Base-by-base conservation (phyloP, 129 eudicot genomes). In the Glebionis coronaria region DNA sequence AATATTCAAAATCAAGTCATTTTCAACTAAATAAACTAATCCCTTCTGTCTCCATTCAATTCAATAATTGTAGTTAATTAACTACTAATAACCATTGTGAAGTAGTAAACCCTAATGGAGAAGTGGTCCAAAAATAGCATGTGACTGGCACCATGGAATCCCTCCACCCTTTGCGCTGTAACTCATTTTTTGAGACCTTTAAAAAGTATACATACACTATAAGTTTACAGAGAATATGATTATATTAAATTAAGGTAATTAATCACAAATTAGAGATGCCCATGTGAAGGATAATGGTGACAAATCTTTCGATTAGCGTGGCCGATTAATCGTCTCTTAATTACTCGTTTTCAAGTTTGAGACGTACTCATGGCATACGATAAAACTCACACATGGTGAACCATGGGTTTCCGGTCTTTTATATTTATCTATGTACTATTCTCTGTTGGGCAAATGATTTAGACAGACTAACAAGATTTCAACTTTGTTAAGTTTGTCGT, bases 231-330 rank as follows among this genome's bases (percentile, higher is more conserved):
- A 73, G 50, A 74, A 46, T 55, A 21, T 55, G 4, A 9, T 55
- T 12, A 55, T 66, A 74, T 74, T 49, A 35, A 46, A n/a, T 49
- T 74, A 58, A 67, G 55, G 9, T 67, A 54, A 35, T 21, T 74
- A 65, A 66, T 65, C 53, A 62, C 61, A 46, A n/a, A 45, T 63
- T 65, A 74, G 67, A 65, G 65, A 29, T 16, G 31, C 56, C 73
- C 79, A 74, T 74, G 79, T 74, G 79, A 66, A 64, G 67, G 79
- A 59, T 74, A 51, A 58, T 35, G 61, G 79, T 74, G 79, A 74
- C 79, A 74, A 67, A 74, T 57, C 47, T 35, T n/a, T 72, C 15
- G 77, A 63, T 62, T 63, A 53, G 25, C 55, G 70, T 62, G 40
- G 29, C 63, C 70, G 45, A 54, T 72, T 51, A 64, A 25, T 58